Evolutionary conservation across 1,139 yeast genomes (phyloP), one percentile per base, ranked within the genome.

Genomic region (Candida pseudoviswanathii): DNA sequence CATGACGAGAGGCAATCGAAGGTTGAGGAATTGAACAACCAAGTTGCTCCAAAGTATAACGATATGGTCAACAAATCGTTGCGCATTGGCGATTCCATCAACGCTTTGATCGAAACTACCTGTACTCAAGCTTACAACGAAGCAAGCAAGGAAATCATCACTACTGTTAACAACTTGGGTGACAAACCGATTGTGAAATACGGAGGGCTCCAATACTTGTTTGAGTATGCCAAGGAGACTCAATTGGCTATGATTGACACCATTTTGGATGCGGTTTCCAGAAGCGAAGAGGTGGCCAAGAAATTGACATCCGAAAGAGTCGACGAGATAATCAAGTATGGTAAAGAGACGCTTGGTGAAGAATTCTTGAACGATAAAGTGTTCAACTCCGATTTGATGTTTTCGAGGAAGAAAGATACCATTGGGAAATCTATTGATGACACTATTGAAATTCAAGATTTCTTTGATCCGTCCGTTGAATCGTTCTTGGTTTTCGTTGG

Each of bases 371-470:
- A 71, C 44, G 85, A 84, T 53, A 86, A 86, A 54, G 80, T 79
- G 8, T 92, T 94, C 70, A 82, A 88, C 51, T 81, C 89, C 11
- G 86, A 84, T 26, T 78, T 87, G 45, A 94, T 94, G 99, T 94
- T 91, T 59, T 81, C 90, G 2, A 82, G 92, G 58, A 78, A 78
- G 50, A 80, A 79, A 43, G 97, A 94, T 59, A 66, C 79, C 4
- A 69, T 85, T 39, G 78, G 82, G 37, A 82, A 86, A 56, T 75
- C 80, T 45, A 71, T 92, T 43, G 74, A 79, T 53, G 80, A 83
- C 34, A 78, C 80, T 34, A 77, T 92, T 43, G 81, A 85, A 11
- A 48, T 88, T 2, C 51, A 75, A 16, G 98, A 94, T 65, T 84
- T 91, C 58, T 75, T 92, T 62, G 96, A 92, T 58, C 91, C 91